Conservation (phyloP, 495 filamentous ascomycete genomes). For the Evernia prunastri region DNA sequence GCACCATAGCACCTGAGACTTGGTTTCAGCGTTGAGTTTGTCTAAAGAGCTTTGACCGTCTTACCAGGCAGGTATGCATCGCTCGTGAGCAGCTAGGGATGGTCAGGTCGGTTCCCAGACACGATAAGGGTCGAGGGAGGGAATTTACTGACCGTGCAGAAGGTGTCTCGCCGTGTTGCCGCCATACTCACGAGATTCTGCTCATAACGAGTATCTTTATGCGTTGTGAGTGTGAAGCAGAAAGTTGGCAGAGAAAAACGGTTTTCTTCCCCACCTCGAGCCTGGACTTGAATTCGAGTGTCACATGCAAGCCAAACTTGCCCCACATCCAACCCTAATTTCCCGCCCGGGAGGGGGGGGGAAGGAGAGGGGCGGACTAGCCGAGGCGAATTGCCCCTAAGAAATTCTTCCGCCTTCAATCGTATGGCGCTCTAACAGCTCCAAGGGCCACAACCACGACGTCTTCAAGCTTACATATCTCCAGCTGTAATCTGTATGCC, state of each 20-base stretch:
- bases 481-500: neutral
- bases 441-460: neutral
- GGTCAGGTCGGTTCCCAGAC: neutral
- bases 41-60: slow-evolving; percentile 10
- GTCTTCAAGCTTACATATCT: neutral
- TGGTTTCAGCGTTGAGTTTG: neutral
- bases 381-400: neutral
- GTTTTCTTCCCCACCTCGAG: slow-evolving; percentile 10
- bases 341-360: no score
- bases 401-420: neutral
- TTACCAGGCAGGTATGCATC: slow-evolving; percentile 86
- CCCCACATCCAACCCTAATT: slow-evolving; percentile 8
- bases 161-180: slow-evolving; percentile 18
- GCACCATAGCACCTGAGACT: slow-evolving; percentile 71
- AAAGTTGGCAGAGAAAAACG: neutral
- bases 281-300: slow-evolving; percentile 6
- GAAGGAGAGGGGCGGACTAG: neutral
- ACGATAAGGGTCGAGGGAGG: neutral
- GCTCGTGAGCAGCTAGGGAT: slow-evolving; percentile 71
- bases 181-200: slow-evolving; percentile 17
- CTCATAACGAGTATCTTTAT: neutral
- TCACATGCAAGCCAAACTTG: slow-evolving; percentile 10
- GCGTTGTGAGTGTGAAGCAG: slow-evolving; percentile 3
- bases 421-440: neutral
- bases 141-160: slow-evolving; percentile 25